Base-by-base conservation (phyloP, 352 stramenopile genomes). In the Globisporangium emineosum region DNA sequence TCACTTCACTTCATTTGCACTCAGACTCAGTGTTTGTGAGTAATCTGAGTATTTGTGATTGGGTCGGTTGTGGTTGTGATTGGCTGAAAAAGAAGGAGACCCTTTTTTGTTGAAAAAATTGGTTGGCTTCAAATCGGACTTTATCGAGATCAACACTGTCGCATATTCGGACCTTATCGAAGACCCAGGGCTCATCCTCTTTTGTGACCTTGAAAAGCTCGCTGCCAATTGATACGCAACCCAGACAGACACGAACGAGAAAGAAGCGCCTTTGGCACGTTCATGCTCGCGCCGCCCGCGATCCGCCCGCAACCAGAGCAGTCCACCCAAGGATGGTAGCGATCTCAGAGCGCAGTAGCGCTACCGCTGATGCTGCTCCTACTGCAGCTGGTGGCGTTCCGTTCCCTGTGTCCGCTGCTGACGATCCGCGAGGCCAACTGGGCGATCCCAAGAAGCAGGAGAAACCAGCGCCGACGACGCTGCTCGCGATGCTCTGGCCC, bases 401-500 rank as follows among this genome's bases (percentile, higher is more conserved):
- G 27, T 29, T 15, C 7, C 4, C 3, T 57, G 51, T 19, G 4
- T 57, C 29, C 19, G 17, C 51, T 40, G 19, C 52, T 2, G 33
- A 30, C 5, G 52, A 43, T 6, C 52, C n/a, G 19, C 30, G 2
- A 1, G 52, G 17, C 5, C 52, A 42, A 27, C 40, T 2, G 1
- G 40, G 15, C 40, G 40, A n/a, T 12, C 25, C 21, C 33, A 60
- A n/a, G n/a, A 29, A 60, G 54, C 12, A 47, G 21, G 19, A 43
- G 27, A 40, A 40, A 15, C n/a, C 19, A 32, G 23, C 15, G 30
- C 4, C 47, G 25, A 17, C 54, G 50, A 17, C 57, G 40, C 32
- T 80, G 51, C 43, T 71, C 29, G 61, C 37, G 19, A 75, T 77
- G 60, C 65, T 89, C 23, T 89, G 80, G 78, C 83, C 83, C 13